These are phyloP conservation scores for Zasmidium angulare DNA, from an alignment of 2,329 filamentous ascomycete genomes.

Conservation along the genomic window DNA sequence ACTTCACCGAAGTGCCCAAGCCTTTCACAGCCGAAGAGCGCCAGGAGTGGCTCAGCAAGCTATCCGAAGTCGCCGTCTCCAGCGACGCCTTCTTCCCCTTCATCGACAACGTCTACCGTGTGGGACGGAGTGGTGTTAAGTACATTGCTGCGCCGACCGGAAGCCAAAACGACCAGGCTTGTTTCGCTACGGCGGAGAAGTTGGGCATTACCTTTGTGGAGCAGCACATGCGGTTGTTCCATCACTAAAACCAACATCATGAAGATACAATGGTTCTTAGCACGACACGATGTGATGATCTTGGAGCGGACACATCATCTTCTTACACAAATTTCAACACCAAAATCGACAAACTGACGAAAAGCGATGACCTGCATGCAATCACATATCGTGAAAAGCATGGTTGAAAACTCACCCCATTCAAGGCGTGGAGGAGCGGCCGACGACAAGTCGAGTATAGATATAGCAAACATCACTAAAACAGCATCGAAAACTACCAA, in stretches of 20 bases:
- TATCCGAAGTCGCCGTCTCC: constrained; percentile 79
- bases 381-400: no score
- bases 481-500: no score
- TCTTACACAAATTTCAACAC: constrained; percentile 6
- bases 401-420: no score
- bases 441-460: no score
- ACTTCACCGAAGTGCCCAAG: constrained; percentile 85
- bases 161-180: constrained; percentile 78
- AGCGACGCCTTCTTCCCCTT: constrained; percentile 99
- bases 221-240: constrained; percentile 91
- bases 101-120: constrained; percentile 95
- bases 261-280: background rate
- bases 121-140: constrained; percentile 83
- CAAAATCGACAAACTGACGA: background rate
- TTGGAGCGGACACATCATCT: constrained; percentile 4
- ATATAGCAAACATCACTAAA: no score
- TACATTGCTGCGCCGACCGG: constrained; percentile 93
- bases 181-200: constrained; percentile 88
- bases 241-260: constrained; percentile 65
- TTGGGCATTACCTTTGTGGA: constrained; percentile 92
- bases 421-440: no score
- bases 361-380: no score
- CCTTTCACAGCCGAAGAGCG: constrained; percentile 83
- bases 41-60: constrained; percentile 78
- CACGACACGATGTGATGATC: background rate